Base-by-base conservation (phyloP, 1,284 basidiomycete species). In the Kalmanozyma brasiliensis region DNA sequence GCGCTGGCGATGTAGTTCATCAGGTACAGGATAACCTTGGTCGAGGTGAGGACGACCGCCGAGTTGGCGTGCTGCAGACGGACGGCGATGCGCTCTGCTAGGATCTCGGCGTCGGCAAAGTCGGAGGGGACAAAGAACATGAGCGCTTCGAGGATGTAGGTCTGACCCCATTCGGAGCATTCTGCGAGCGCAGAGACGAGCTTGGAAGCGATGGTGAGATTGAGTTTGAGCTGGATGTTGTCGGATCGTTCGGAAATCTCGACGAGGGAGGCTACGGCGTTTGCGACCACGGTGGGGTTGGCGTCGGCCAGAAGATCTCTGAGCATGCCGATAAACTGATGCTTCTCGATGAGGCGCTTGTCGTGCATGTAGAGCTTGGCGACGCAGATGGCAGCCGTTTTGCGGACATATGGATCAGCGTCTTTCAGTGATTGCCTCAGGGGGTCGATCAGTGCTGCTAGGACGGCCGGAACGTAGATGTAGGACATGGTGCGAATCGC, bases 1-100 rank as follows among this genome's bases (percentile, higher is more conserved):
- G 91, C 87, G 81, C 91, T 91, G 66, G 93, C 91, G 90, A 98
- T 98, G 83, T 98, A 99, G 83, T 98, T 98, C 94, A 98, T 97
- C 65, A 98, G 86, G 82, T 97, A 98, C 17, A 98, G 85, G 26
- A 98, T 87, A 42, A 92, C 90, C 84, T 99, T 98, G 86, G 97
- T 92, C 5, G 93, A 90, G 7, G 93, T 94, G 40, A 96, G 85
- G 9, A 95, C 92, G 23, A 96, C 93, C 3, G 94, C 93, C n/a
- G 93, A 93, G 79, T 95, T 96, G 11, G 92, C 90, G 80, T 95
- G 93, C 76, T 93, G 91, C 17, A 98, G 85, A 72, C 96, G 90
- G 37, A 94, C 88, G 19, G 94, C 89, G 60, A 98, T 91, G 32
- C 94, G 89, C 82, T 98, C 96, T 4, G 92, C 93, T 83, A 98